Percentiles rank a stretch among this genome's conserved stretches.
Conservation (phyloP, 768 basidiomycete species). For the Lactifluus echinatus region DNA sequence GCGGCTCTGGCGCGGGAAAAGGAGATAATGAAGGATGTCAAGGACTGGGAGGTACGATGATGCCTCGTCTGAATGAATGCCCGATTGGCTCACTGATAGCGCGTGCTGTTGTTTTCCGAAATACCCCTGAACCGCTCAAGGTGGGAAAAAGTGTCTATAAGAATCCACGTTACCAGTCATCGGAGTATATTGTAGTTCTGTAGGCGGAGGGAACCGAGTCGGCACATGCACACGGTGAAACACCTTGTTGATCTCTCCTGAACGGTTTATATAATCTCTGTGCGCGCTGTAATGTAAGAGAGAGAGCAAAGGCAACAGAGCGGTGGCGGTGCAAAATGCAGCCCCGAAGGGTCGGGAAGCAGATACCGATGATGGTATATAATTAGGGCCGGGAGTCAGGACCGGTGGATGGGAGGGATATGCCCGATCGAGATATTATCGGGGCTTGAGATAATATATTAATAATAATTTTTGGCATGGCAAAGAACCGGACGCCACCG, state of each 20-base stretch:
- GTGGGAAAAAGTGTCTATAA: slow-evolving; percentile 82
- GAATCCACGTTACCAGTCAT: slow-evolving; percentile 58
- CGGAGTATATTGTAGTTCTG: slow-evolving; percentile 50
- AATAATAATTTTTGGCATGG: neutral
- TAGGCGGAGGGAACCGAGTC: slow-evolving; percentile 27
- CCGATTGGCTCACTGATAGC: slow-evolving; percentile 23
- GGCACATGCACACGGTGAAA: neutral
- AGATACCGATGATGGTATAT: slow-evolving; percentile 7
- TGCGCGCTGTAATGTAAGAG: too few relatives aligned
- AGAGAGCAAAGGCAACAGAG: too few relatives aligned
- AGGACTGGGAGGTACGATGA: slow-evolving; percentile 81
- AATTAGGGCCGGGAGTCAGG: slow-evolving; percentile 16
- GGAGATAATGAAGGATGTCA: slow-evolving; percentile 92
- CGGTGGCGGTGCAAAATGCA: slow-evolving; percentile 20
- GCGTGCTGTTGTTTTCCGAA: slow-evolving; percentile 9
- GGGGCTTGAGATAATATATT: neutral
- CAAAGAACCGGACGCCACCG: neutral
- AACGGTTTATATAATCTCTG: too few relatives aligned
- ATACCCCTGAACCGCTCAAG: slow-evolving; percentile 35
- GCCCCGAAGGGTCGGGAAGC: slow-evolving; percentile 14
- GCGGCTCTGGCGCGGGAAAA: slow-evolving; percentile 72
- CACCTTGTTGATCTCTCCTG: neutral
- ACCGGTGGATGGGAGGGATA: neutral
- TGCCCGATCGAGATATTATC: neutral
- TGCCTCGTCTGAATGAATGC: slow-evolving; percentile 20